Percentiles rank a stretch among this genome's conserved stretches.
Evolutionary conservation across 179 eudicot species (phyloP).

Genomic region (Beta lomatogona): DNA sequence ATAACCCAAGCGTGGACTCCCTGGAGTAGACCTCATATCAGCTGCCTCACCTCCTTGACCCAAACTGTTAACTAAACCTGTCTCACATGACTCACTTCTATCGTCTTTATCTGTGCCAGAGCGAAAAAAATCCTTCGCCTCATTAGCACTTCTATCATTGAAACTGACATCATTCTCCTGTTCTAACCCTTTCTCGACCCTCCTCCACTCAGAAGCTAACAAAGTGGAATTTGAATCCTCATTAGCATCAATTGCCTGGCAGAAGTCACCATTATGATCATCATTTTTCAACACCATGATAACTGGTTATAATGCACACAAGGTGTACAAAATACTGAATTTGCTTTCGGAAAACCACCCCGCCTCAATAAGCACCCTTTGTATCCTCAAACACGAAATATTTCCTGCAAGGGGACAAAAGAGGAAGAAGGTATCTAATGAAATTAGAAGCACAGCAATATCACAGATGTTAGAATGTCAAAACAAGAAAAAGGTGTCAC

Average conservation of each 20-base stretch:
- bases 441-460: background rate
- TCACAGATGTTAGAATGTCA: background rate
- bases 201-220: constrained; percentile 20
- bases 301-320: constrained; percentile 2
- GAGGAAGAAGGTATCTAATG: too few species aligned
- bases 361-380: constrained; percentile 2
- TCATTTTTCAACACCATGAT: constrained; percentile 27
- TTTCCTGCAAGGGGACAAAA: background rate
- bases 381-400: constrained; percentile 1
- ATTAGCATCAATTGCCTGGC: constrained; percentile 14
- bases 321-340: constrained; percentile 1
- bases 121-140: constrained; percentile 22
- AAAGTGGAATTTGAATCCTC: constrained; percentile 17
- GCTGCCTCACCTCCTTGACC: constrained; percentile 28
- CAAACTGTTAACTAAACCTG: constrained; percentile 14
- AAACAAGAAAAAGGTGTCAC: background rate
- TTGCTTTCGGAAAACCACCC: background rate
- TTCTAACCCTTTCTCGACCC: constrained; percentile 34
- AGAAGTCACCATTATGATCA: constrained; percentile 12
- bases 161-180: constrained; percentile 36
- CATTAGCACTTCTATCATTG: constrained; percentile 36
- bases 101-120: constrained; percentile 23
- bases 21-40: constrained; percentile 23
- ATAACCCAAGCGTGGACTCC: constrained; percentile 15
- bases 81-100: constrained; percentile 27